Evolutionary conservation across 2,329 filamentous ascomycete genomes (phyloP).

Genomic region (Cladophialophora chaetospira): DNA sequence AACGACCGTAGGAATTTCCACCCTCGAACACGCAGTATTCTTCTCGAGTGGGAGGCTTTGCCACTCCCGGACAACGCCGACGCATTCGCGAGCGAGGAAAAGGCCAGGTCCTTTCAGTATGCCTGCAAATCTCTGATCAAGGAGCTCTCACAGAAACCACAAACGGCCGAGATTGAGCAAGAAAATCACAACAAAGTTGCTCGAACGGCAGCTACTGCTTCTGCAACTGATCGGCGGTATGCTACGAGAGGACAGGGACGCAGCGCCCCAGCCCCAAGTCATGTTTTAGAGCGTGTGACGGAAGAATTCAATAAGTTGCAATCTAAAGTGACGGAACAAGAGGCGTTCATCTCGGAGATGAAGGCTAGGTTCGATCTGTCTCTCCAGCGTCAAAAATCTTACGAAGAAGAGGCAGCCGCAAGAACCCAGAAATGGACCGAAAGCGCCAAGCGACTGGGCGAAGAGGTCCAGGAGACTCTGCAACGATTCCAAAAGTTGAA

Average conservation of each 20-base stretch:
- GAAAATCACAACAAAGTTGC: slow-evolving; percentile 10
- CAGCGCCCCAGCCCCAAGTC: not conserved
- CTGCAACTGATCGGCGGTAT: slow-evolving; percentile 4
- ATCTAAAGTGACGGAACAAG: slow-evolving; percentile 6
- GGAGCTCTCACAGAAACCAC: not conserved
- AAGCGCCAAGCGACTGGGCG: slow-evolving; percentile 4
- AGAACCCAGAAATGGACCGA: slow-evolving; percentile 13
- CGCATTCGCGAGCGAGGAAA: slow-evolving; percentile 1
- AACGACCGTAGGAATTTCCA: slow-evolving; percentile 18
- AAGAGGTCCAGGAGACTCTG: slow-evolving; percentile 16
- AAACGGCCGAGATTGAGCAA: not conserved
- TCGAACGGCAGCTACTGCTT: slow-evolving; percentile 3
- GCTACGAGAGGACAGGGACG: slow-evolving; percentile 10
- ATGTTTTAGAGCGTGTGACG: not conserved
- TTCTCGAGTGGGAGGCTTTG: slow-evolving; percentile 24
- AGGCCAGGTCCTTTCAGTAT: slow-evolving; percentile 15
- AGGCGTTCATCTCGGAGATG: slow-evolving; percentile 9
- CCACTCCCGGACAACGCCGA: slow-evolving; percentile 11
- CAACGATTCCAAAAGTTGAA: slow-evolving; percentile 6
- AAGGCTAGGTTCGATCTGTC: slow-evolving; percentile 17
- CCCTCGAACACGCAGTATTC: slow-evolving; percentile 21
- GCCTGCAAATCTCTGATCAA: slow-evolving; percentile 16
- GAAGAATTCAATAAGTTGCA: slow-evolving; percentile 12
- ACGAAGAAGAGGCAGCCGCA: slow-evolving; percentile 7
- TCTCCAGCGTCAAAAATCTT: slow-evolving; percentile 10